Conservation (phyloP, 352 stramenopile genomes). For the Aphanomyces invadans region DNA sequence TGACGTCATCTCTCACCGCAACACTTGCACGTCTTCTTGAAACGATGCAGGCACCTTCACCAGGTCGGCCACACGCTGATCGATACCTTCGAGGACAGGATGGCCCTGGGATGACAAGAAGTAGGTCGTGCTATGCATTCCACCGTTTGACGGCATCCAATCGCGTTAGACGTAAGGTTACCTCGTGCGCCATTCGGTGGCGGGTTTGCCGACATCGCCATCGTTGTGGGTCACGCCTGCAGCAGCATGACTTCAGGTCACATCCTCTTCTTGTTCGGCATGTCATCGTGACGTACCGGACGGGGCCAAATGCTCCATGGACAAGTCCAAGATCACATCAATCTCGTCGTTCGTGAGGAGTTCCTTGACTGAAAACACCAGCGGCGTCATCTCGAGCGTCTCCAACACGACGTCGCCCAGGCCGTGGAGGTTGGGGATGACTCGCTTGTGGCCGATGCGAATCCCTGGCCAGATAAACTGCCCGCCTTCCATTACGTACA, state of each 20-base stretch:
- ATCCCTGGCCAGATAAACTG: constrained; percentile 72
- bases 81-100: constrained; percentile 39
- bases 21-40: constrained; percentile 61
- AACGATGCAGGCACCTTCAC: constrained; percentile 49
- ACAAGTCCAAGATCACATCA: constrained; percentile 59
- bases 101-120: constrained; percentile 50
- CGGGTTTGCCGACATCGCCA: constrained; percentile 50
- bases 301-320: constrained; percentile 48
- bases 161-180: too few species aligned
- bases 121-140: constrained; percentile 46
- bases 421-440: constrained; percentile 39
- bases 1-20: constrained; percentile 28
- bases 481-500: constrained; percentile 66
- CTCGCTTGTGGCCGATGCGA: constrained; percentile 57
- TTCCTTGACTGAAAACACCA: constrained; percentile 66
- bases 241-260: too few species aligned
- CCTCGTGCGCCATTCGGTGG: constrained; percentile 63
- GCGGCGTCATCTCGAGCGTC: constrained; percentile 52
- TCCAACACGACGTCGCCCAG: constrained; percentile 44
- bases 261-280: too few species aligned
- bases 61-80: constrained; percentile 53
- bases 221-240: constrained; percentile 44
- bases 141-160: too few species aligned
- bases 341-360: constrained; percentile 72
- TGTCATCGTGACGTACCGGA: constrained; percentile 28